A percentile compares a stretch with the other conserved stretches of the same genome.
Conservation (phyloP, 2,329 filamentous ascomycete genomes). For the Aureobasidium zeae region DNA sequence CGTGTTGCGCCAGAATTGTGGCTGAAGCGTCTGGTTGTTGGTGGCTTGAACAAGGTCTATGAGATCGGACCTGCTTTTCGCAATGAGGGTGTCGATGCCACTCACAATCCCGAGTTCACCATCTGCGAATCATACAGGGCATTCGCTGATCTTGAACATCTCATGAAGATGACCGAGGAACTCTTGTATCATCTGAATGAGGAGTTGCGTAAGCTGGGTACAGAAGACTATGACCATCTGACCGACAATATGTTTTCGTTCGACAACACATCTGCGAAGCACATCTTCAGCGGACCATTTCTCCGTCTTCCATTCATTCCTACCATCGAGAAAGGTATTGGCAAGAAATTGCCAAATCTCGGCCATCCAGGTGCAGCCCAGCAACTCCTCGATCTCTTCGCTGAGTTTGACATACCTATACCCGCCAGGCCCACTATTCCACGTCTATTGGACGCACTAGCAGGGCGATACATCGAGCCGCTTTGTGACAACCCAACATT, state of each 20-base stretch:
- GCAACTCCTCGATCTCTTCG: slow-evolving; percentile 49
- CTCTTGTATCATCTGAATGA: slow-evolving; percentile 54
- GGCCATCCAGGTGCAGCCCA: slow-evolving; percentile 44
- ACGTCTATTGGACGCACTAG: slow-evolving; percentile 73
- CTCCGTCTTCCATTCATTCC: slow-evolving; percentile 73
- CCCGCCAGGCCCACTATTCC: slow-evolving; percentile 50
- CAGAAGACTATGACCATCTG: slow-evolving; percentile 16
- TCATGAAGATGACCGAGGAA: slow-evolving; percentile 67
- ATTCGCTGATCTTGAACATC: slow-evolving; percentile 63
- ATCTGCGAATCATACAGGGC: slow-evolving; percentile 96
- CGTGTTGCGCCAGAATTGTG: slow-evolving; percentile 91
- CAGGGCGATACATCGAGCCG: slow-evolving; percentile 67
- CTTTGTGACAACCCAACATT: slow-evolving; percentile 66
- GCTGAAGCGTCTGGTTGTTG: slow-evolving; percentile 84
- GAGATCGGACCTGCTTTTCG: slow-evolving; percentile 89
- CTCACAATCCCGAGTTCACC: slow-evolving; percentile 94
- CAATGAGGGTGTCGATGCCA: slow-evolving; percentile 78
- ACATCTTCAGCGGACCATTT: slow-evolving; percentile 48
- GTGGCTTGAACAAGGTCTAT: slow-evolving; percentile 79
- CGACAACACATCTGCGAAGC: background rate
- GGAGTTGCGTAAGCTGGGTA: slow-evolving; percentile 24
- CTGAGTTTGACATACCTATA: slow-evolving; percentile 38
- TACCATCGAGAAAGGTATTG: slow-evolving; percentile 60
- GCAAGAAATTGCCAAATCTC: slow-evolving; percentile 46
- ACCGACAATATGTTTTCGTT: slow-evolving; percentile 28